phyloP scores from a whole-genome alignment of 179 eudicot species.

The Spergularia azorica region DNA sequence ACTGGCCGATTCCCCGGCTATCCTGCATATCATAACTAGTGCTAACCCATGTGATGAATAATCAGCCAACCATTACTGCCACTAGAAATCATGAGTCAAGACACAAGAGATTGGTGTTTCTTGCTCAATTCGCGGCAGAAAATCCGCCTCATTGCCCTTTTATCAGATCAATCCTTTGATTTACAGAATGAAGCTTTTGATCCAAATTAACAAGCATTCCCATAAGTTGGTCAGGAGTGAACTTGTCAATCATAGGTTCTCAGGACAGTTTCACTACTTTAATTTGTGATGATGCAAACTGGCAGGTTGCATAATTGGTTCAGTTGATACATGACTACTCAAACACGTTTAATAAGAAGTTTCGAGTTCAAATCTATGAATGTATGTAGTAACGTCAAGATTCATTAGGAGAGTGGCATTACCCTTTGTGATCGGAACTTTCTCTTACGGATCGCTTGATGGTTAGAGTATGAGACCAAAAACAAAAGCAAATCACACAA shows the following conservation, averaged over 20 bases:
- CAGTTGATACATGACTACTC: no score
- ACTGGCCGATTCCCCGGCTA: constrained; percentile 13
- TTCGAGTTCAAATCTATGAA: no score
- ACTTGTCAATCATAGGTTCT: constrained; percentile 21
- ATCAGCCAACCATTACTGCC: not conserved
- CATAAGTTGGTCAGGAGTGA: constrained; percentile 25
- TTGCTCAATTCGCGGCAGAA: not conserved
- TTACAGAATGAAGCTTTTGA: constrained; percentile 22
- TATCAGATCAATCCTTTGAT: constrained; percentile 23
- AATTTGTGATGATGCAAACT: constrained; percentile 44
- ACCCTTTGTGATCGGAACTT: no score
- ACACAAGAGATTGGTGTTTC: not conserved
- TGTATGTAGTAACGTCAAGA: no score
- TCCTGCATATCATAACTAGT: not conserved
- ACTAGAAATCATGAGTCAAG: not conserved
- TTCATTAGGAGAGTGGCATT: no score
- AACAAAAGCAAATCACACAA: no score
- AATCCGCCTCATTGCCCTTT: constrained; percentile 8
- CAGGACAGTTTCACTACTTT: constrained; percentile 13
- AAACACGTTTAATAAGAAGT: no score
- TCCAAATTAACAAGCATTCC: constrained; percentile 27
- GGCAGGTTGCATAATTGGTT: constrained; percentile 45
- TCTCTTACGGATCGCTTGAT: no score
- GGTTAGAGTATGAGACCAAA: no score
- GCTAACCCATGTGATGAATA: constrained; percentile 6